Evolutionary conservation across 2,329 filamentous ascomycete species (phyloP).

Genomic region (Teratosphaeria nubilosa): DNA sequence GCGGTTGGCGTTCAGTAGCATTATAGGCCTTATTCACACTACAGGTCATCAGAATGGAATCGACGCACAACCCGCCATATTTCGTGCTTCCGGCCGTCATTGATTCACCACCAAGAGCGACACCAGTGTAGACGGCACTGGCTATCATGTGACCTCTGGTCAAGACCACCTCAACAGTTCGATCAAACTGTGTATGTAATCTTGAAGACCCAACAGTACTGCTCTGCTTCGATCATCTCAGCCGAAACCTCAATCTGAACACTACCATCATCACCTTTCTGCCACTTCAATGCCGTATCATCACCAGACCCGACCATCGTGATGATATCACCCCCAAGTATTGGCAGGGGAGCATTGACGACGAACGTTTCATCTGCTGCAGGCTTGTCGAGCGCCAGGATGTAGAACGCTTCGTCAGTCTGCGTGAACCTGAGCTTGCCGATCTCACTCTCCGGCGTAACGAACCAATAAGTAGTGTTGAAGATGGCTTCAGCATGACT

Average conservation of each 20-base stretch:
- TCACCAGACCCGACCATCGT: conserved; percentile 31
- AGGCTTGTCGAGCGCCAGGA: conserved; percentile 37
- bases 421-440: conserved; percentile 42
- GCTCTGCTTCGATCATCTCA: conserved; percentile 26
- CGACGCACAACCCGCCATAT: no score
- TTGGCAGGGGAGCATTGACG: conserved; percentile 37
- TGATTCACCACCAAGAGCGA: not conserved
- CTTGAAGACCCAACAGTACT: conserved; percentile 37
- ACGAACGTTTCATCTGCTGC: conserved; percentile 26
- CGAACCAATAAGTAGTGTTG: conserved; percentile 47
- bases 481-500: conserved; percentile 46
- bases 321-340: conserved; percentile 37
- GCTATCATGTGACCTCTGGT: not conserved
- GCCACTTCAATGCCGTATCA: conserved; percentile 19
- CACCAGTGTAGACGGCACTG: not conserved
- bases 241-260: conserved; percentile 27
- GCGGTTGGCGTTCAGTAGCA: no score
- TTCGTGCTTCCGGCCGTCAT: no score
- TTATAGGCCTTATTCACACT: no score
- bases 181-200: conserved; percentile 12
- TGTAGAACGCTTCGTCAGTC: conserved; percentile 44
- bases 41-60: no score
- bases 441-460: conserved; percentile 34
- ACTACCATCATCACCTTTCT: conserved; percentile 19
- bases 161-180: not conserved